Base-by-base conservation (phyloP, 2,329 filamentous ascomycete species). In the Chrysoporthe deuterocubensis region DNA sequence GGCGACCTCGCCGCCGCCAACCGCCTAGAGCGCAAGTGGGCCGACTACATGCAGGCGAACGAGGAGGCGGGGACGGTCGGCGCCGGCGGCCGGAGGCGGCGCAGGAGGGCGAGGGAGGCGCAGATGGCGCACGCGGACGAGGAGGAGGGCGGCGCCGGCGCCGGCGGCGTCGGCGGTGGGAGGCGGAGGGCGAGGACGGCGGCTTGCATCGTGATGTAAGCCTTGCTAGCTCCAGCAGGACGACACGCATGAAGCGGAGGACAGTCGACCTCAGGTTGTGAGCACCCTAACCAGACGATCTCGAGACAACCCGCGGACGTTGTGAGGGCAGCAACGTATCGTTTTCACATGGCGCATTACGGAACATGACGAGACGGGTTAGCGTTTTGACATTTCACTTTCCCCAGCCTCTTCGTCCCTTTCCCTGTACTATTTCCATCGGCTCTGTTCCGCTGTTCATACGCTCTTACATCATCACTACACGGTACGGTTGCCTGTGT, bases 21-120 rank as follows among this genome's bases (percentile, higher is more conserved):
- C 48, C 84, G 92, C n/a, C 83, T 98, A 26, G 94, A 97, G 82
- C 86, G 90, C 71, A 96, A 95, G 77, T 98, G 95, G 95, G 91
- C 91, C 0, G 92, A 96, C 65, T 97, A 93, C 78, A 97, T 97
- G 94, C 92, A 96, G 80, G 90, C 92, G 18, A 92, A 88, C 62
- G 93, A 97, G 78, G 95, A 97, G 76, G 92, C 92, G 0, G 92
- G 90, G 2, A 86, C 87, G 2, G 83, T 81, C 2, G 93, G 90
- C 1, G 85, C 85, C 1, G 89, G 91, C 6, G 82, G 86, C 2
- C 84, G 94, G 65, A 84, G 94, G 64, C 83, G 94, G 68, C 84
- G 94, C 71, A 85, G 94, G 62, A 85, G 94, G 68, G 93, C 93
- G 1, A 86, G 94, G 59, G 93, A 97, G 76, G 93, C 94, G 5